Conservation (phyloP, 257 asterid species). For the Buddleja alternifolia region DNA sequence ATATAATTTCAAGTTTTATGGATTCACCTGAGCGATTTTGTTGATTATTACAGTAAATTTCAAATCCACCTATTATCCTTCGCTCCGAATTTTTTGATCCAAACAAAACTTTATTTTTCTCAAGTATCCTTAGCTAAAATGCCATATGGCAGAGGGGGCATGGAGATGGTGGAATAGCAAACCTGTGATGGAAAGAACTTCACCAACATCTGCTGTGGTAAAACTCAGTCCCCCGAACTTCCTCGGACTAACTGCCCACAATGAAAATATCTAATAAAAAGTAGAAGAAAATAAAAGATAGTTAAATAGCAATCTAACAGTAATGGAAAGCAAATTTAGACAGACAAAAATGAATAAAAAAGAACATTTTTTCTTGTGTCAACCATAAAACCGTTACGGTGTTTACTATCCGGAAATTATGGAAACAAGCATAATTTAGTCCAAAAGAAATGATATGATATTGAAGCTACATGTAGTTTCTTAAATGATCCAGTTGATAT, state of each 20-base stretch:
- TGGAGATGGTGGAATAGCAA: no score
- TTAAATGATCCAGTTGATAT: neutral
- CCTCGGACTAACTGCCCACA: conserved; percentile 87
- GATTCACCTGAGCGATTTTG: no score
- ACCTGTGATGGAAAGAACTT: conserved; percentile 81
- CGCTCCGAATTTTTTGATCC: no score
- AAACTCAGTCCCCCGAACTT: conserved; percentile 74
- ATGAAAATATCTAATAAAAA: conserved; percentile 66
- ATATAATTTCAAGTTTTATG: no score
- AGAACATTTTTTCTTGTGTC: neutral
- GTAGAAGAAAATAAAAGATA: neutral
- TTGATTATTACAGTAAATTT: no score
- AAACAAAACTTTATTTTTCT: no score
- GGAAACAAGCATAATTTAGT: neutral
- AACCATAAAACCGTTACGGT: neutral
- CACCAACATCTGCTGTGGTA: conserved; percentile 72
- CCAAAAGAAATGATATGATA: neutral
- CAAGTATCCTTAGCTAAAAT: no score
- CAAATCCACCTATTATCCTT: no score
- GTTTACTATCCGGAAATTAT: conserved; percentile 1
- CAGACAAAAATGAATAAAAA: neutral
- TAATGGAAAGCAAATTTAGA: neutral
- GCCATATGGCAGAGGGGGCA: neutral
- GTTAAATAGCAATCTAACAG: neutral
- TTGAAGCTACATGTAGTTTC: conserved; percentile 3